Evolutionary conservation across 2,329 filamentous ascomycete species (phyloP), one percentile per base, ranked within the genome.

Genomic region (Neonectria coccinea): DNA sequence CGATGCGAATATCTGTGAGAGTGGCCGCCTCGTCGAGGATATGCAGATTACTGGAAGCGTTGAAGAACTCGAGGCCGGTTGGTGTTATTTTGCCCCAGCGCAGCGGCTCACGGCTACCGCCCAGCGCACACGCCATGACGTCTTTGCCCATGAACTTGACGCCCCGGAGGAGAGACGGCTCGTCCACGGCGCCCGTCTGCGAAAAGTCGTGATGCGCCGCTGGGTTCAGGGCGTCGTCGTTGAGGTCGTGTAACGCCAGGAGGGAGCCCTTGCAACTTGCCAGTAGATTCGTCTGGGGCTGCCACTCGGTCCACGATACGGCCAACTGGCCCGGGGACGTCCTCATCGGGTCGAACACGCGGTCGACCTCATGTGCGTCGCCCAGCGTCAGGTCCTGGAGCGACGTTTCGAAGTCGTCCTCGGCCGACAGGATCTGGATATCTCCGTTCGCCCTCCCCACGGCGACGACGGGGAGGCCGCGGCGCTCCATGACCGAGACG

Each of bases 381-480:
- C 66, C 61, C 29, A 68, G 62, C 1, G 64, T 59, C 20, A 73
- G 73, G 54, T 65, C 71, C 57, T 64, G 69, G 68, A 70, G 59
- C 18, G 74, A 74, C 59, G 67, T 73, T 33, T 62, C 65, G 48
- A 76, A 78, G 45, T 68, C 75, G 36, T 77, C 74, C 0, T 76
- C 70, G 25, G 76, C 76, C 3, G 82, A 82, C 7, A 85, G 65
- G 2, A 87, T 70, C 8, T 81, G 76, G 5, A 88, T 70, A 18
- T 83, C 76, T 1, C 86, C 85, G 65, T 83, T 85, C 1, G 85
- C 83, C 36, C 85, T 78, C 5, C 84, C 85, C 0, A 83, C 80
- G 2, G 86, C 68, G 1, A 85, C 68, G 2, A 79, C 76, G 16
- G 79, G 69, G 16, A 62, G 58, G 3, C 66, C 72, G 4, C 72